Base-by-base conservation (phyloP, 805 yeast genomes). In the Suhomyces xylopsoci region DNA sequence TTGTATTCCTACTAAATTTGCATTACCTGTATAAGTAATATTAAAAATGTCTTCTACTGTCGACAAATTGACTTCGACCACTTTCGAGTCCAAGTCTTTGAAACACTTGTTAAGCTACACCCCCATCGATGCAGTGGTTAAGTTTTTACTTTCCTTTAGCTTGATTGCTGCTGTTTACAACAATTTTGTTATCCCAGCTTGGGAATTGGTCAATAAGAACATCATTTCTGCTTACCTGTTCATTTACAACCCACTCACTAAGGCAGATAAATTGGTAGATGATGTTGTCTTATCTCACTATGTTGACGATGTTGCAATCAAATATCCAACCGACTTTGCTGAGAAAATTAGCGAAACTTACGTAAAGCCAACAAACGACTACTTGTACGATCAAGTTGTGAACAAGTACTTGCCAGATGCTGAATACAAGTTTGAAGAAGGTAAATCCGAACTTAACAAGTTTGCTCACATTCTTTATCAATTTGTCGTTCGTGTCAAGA, bases 71-170 rank as follows among this genome's bases (percentile, higher is more conserved):
- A 55, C 52, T 22, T 56, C 63, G 34, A 53, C 51, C 26, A 57
- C 63, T 41, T 69, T 70, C 56, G 55, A 65, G 28, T 73, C 77
- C 45, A 63, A 68, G 56, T 58, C 76, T 14, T 45, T 70, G 32
- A 55, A 58, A 36, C 78, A 75, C 58, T 51, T 75, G 47, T 56
- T 58, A 40, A 59, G 69, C 3, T 75, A 74, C 60, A 52, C 68
- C 7, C 49, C 62, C n/a, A 68, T 74, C 38, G 53, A 64, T 45
- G 50, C 59, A 15, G 44, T 63, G 10, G 53, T 55, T 30, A 54
- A 57, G 25, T 69, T 53, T 50, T 54, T 65, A 40, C 62, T 70
- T 30, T 59, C 71, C 17, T 69, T 63, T 58, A 51, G 51, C 22
- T 47, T 69, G 25, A 32, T 71, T n/a, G 58, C 60, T 34, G 54